Percentiles rank a stretch among this genome's conserved stretches.
Conservation (phyloP, 257 asterid species). For the Mentha longifolia region DNA sequence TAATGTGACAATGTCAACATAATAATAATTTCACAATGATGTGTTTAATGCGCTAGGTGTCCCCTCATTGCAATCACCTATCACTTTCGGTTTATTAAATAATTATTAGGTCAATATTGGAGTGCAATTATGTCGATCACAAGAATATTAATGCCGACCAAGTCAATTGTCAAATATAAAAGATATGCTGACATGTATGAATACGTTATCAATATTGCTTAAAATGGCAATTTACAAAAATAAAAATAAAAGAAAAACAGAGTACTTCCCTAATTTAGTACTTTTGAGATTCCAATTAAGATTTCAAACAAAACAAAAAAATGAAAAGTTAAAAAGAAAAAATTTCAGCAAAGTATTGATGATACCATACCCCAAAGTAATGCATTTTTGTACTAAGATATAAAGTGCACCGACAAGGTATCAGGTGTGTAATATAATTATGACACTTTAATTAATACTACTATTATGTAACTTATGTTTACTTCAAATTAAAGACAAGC, state of each 20-base stretch:
- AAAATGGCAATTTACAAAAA: background rate
- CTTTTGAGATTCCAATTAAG: background rate
- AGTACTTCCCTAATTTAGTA: background rate
- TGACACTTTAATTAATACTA: no score
- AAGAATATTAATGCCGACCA: slow-evolving; percentile 29
- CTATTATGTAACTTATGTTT: no score
- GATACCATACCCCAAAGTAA: no score
- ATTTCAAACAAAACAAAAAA: background rate
- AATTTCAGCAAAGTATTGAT: background rate
- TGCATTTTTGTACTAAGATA: no score
- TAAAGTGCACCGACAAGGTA: no score
- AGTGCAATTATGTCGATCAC: slow-evolving; percentile 25
- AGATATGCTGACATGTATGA: background rate
- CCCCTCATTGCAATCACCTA: background rate
- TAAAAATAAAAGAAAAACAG: background rate
- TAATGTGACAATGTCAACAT: slow-evolving; percentile 33
- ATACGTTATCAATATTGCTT: background rate
- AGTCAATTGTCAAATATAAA: slow-evolving; percentile 4
- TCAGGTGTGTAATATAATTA: no score
- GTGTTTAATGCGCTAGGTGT: slow-evolving; percentile 16
- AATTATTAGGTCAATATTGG: slow-evolving; percentile 15
- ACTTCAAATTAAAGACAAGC: no score
- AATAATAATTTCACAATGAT: background rate
- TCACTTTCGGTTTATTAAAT: slow-evolving; percentile 32
- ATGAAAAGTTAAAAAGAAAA: background rate